Evolutionary conservation across 2,329 filamentous ascomycete genomes (phyloP), one percentile per base, ranked within the genome.

Genomic region (Ascochyta clinopodiicola): DNA sequence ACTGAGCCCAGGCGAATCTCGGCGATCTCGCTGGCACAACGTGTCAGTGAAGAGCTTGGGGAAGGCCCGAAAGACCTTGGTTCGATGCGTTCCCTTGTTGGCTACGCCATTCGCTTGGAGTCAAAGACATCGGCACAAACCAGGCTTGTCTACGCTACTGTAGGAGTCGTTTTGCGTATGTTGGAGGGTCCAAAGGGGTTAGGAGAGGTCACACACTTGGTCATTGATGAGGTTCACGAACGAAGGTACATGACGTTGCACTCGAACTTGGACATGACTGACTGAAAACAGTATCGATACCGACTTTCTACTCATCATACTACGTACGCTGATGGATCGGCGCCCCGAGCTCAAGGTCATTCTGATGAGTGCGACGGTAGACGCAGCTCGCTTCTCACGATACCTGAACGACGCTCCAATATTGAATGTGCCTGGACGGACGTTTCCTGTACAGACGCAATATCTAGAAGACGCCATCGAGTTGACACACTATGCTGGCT

Each of bases 221-320:
- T 99, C 40, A 87, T 99, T n/a, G 95, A 99, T 70, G 95, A 99
- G 76, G 94, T 98, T 2, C 95, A 99, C 71, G 95, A 99, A 75
- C 87, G 94, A 59, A 91, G 68, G 72, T 73, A 67, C 47, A 61
- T 47, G 17, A 17, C 4, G 4, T 2, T 37, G 4, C 4, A 9
- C 15, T 13, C 10, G n/a, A 44, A 17, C 25, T 4, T 3, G 17
- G 12, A 9, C 19, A 6, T n/a, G 19, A 34, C 64, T 73, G 48
- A 73, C 47, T 7, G 4, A 2, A 17, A 2, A 6, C 31, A 76
- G 92, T 12, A 98, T 99, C 64, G 95, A 99, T 72, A 96, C 93
- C 52, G 95, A 99, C 73, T 97, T 99, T 73, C 81, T 99, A 31
- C 82, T 99, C 15, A 95, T 99, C 64, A 90, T 98, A 1, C 83